Base-by-base conservation (phyloP, 1,139 yeast genomes). In the Blastobotrys arbuscula region DNA sequence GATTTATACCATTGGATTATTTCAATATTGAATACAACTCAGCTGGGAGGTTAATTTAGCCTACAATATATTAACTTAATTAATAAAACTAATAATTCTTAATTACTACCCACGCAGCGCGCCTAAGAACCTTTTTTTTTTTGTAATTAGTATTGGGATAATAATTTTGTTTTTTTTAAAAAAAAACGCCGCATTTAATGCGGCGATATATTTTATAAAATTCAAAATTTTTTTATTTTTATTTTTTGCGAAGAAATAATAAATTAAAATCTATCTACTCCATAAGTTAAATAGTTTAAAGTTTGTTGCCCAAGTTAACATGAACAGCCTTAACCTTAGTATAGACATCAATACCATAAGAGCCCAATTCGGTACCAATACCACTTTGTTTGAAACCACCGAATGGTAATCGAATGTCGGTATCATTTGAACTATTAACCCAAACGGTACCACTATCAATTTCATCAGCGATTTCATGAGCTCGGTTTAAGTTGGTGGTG, bases 361-460 rank as follows among this genome's bases (percentile, higher is more conserved):
- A 84, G 51, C 96, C 96, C 58, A 88, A 75, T 70, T 88, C 96
- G 65, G 95, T 79, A 50, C 96, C 96, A 55, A 85, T 76, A 58
- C 96, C 96, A 60, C 87, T 78, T 81, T 79, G 75, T 72, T 88
- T 88, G 62, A 74, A 76, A 40, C 86, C 86, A 58, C 96, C 96
- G 64, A 88, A 88, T 53, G 96, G 96, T 55, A 85, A 74, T 58
- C 79, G 81, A 51, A 73, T 68, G 60, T 83, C 90, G 47, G 86
- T 81, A 64, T 85, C 92, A 64, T 88, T 87, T 48, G 90, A 81
- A 10, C 90, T 80, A 64, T 87, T 82, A 63, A 84, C 75, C 86
- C 90, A 87, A 54, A 86, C 78, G 58, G 87, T 82, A 62, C 95
- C 95, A 36, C 92, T 81, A 57, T 79, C 79, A 52, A 85, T 65